These are phyloP conservation scores for Lactarius quietus DNA, from an alignment of 768 basidiomycete species.

Conservation along the genomic window DNA sequence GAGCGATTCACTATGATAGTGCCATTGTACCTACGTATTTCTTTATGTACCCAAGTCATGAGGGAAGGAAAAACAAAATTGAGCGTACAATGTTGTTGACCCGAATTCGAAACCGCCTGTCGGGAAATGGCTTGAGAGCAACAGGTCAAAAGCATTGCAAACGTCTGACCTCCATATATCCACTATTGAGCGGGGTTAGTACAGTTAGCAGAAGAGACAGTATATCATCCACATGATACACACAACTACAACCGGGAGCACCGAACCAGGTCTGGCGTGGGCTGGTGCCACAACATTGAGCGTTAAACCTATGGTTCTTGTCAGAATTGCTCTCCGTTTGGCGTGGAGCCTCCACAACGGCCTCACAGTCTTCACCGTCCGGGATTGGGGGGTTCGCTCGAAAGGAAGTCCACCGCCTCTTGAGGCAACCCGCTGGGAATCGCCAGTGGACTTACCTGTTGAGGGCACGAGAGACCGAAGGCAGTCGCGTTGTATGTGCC, in stretches of 20 bases:
- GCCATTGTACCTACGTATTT: constrained; percentile 3
- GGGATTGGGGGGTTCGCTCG: not conserved
- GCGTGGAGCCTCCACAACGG: too few relatives aligned
- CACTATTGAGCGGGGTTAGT: constrained; percentile 13
- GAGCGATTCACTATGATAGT: constrained; percentile 26
- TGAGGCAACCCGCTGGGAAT: not conserved
- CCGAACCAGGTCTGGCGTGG: not conserved
- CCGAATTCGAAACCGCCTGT: constrained; percentile 2
- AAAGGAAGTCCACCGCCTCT: constrained; percentile 6
- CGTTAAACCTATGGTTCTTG: constrained; percentile 20
- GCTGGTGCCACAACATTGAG: constrained; percentile 28
- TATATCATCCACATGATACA: not conserved
- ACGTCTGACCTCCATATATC: constrained; percentile 27
- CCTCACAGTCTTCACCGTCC: constrained; percentile 18
- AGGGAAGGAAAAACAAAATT: too few relatives aligned
- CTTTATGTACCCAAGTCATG: not conserved
- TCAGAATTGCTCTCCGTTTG: not conserved
- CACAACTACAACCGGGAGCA: constrained; percentile 29
- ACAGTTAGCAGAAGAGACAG: not conserved
- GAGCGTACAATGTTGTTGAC: not conserved
- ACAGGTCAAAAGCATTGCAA: not conserved
- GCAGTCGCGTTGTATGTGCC: constrained; percentile 22
- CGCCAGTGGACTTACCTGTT: constrained; percentile 18
- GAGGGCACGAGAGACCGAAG: constrained; percentile 29
- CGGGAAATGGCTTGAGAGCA: not conserved